These are phyloP conservation scores for Clonostachys chloroleuca DNA, from an alignment of 2,329 filamentous ascomycete genomes.

Conservation along the genomic window DNA sequence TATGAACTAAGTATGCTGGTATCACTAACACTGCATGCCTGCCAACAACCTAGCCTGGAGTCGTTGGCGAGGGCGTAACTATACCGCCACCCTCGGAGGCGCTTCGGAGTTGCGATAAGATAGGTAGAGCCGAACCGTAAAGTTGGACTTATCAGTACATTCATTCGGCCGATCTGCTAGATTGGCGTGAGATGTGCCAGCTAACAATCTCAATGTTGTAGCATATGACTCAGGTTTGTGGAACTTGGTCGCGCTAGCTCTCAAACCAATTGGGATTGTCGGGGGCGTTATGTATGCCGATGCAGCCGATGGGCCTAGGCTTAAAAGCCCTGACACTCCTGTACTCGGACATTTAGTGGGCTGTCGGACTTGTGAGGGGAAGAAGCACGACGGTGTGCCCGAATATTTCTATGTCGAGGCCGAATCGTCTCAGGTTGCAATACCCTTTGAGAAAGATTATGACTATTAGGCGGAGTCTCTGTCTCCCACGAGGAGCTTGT, in stretches of 20 bases:
- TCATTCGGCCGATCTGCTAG: neutral
- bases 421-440: conserved; percentile 30
- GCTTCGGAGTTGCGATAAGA: conserved; percentile 39
- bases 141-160: conserved; percentile 2
- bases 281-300: conserved; percentile 13
- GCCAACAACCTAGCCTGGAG: conserved; percentile 10
- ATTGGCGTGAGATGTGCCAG: too few species aligned
- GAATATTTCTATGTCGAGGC: conserved; percentile 33
- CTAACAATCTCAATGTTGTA: neutral
- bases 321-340: conserved; percentile 4
- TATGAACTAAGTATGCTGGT: conserved; percentile 12
- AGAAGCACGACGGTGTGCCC: conserved; percentile 2
- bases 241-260: conserved; percentile 9
- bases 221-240: conserved; percentile 10
- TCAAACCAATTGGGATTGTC: conserved; percentile 12
- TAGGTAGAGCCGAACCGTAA: conserved; percentile 31
- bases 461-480: conserved; percentile 74
- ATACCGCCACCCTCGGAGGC: conserved; percentile 38
- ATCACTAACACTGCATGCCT: conserved; percentile 16
- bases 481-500: conserved; percentile 64
- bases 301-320: neutral
- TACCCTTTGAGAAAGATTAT: conserved; percentile 49
- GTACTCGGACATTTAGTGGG: conserved; percentile 10
- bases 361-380: neutral
- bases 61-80: conserved; percentile 10